Evolutionary conservation across 495 filamentous ascomycete genomes (phyloP).

Genomic region (Tuber aestivum): DNA sequence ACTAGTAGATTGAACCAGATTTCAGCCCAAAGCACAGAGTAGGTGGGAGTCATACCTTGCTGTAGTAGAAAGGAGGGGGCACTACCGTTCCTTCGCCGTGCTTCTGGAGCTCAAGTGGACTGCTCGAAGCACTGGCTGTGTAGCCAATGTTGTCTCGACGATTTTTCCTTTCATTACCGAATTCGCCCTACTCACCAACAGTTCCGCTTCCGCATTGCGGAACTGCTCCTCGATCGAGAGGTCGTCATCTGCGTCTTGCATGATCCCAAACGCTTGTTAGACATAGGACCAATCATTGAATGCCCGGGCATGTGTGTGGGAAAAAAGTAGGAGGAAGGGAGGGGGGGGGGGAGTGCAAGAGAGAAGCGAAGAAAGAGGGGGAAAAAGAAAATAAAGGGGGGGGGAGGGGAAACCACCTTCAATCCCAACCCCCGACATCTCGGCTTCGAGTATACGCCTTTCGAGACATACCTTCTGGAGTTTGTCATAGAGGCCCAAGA

Average conservation of each 20-base stretch:
- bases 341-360: not conserved
- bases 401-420: slow-evolving; percentile 9
- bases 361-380: slow-evolving; percentile 7
- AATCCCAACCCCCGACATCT: slow-evolving; percentile 20
- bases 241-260: slow-evolving; percentile 7
- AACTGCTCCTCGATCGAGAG: slow-evolving; percentile 16
- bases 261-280: not conserved
- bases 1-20: slow-evolving; percentile 11
- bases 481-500: slow-evolving; percentile 37
- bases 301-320: not conserved
- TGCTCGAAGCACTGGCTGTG: slow-evolving; percentile 35
- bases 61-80: not conserved
- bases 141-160: slow-evolving; percentile 36
- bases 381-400: slow-evolving; percentile 17
- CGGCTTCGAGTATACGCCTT: slow-evolving; percentile 28
- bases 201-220: slow-evolving; percentile 20
- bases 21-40: slow-evolving; percentile 14
- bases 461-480: slow-evolving; percentile 31
- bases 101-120: slow-evolving; percentile 30
- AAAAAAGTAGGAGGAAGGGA: not conserved
- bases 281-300: not conserved
- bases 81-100: slow-evolving; percentile 33
- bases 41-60: slow-evolving; percentile 6
- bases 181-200: slow-evolving; percentile 34
- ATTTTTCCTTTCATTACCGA: slow-evolving; percentile 37